These are phyloP conservation scores for Cercospora janseana DNA, from an alignment of 2,329 filamentous ascomycete genomes.

Conservation along the genomic window DNA sequence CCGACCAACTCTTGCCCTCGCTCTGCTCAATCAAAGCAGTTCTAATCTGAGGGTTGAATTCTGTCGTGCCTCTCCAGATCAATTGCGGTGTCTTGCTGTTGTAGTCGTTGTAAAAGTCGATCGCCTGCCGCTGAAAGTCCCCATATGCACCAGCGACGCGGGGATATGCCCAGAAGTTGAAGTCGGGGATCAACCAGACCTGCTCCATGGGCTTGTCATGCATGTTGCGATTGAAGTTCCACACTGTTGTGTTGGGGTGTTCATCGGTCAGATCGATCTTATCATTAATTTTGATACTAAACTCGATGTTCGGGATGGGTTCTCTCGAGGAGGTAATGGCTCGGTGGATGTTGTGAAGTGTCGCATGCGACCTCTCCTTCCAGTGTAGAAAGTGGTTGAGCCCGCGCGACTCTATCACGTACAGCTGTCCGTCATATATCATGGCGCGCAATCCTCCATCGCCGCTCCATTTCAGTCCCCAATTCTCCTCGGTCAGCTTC, in stretches of 20 bases:
- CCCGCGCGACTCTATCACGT: constrained; percentile 38
- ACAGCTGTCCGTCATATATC: constrained; percentile 40
- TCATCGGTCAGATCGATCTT: constrained; percentile 39
- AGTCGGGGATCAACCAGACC: constrained; percentile 54
- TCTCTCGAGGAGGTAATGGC: constrained; percentile 45
- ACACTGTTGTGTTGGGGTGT: constrained; percentile 40
- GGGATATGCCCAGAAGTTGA: constrained; percentile 54
- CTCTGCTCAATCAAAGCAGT: constrained; percentile 35
- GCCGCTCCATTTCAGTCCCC: constrained; percentile 34
- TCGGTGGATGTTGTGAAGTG: constrained; percentile 50
- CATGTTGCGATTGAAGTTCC: constrained; percentile 41
- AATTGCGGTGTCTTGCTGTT: constrained; percentile 48
- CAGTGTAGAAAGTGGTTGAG: constrained; percentile 34
- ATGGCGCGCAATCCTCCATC: constrained; percentile 39
- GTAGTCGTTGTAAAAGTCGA: constrained; percentile 29
- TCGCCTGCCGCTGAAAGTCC: constrained; percentile 29
- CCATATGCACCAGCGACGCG: constrained; percentile 30
- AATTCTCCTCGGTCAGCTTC: constrained; percentile 32
- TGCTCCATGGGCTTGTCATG: constrained; percentile 36
- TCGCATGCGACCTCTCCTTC: constrained; percentile 40
- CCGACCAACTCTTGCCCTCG: constrained; percentile 46
- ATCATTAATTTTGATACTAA: constrained; percentile 50
- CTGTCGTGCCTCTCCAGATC: constrained; percentile 50
- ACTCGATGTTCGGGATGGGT: constrained; percentile 50
- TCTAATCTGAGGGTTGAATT: constrained; percentile 35